These are phyloP conservation scores for Francoa sonchifolia DNA, from an alignment of 441 rosid species.

Conservation along the genomic window DNA sequence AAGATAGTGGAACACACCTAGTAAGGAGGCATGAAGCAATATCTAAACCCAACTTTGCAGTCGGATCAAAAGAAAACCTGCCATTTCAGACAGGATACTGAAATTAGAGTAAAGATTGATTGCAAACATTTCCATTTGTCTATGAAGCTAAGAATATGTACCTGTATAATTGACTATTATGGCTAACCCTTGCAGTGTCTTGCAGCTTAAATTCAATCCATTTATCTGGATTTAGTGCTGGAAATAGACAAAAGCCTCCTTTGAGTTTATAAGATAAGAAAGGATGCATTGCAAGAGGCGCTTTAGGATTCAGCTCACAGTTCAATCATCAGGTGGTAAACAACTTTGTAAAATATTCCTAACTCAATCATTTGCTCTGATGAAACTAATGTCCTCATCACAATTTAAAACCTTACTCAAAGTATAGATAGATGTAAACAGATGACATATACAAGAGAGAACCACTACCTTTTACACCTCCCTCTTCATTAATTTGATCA, in stretches of 20 bases:
- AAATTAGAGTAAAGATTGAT: not conserved
- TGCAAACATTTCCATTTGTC: no score
- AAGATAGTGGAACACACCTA: constrained; percentile 32
- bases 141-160: constrained; percentile 14
- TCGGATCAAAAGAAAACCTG: constrained; percentile 88
- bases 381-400: no score
- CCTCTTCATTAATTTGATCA: constrained; percentile 48
- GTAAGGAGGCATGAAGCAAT: constrained; percentile 87
- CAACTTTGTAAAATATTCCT: no score
- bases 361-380: constrained; percentile 2
- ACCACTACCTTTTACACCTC: constrained; percentile 59
- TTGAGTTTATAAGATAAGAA: constrained; percentile 5
- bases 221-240: constrained; percentile 82
- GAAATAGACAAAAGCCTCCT: constrained; percentile 11
- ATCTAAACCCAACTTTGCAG: constrained; percentile 66
- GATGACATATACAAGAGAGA: constrained; percentile 7
- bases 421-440: not conserved
- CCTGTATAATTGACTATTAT: constrained; percentile 84
- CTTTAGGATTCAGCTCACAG: constrained; percentile 1
- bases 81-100: constrained; percentile 16
- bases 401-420: no score
- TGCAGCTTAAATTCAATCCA: constrained; percentile 95
- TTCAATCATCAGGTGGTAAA: not conserved
- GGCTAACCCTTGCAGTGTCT: constrained; percentile 90
- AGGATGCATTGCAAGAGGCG: no score